phyloP scores from a whole-genome alignment of 78 protist genomes.

The Creolimax fragrantissima region DNA sequence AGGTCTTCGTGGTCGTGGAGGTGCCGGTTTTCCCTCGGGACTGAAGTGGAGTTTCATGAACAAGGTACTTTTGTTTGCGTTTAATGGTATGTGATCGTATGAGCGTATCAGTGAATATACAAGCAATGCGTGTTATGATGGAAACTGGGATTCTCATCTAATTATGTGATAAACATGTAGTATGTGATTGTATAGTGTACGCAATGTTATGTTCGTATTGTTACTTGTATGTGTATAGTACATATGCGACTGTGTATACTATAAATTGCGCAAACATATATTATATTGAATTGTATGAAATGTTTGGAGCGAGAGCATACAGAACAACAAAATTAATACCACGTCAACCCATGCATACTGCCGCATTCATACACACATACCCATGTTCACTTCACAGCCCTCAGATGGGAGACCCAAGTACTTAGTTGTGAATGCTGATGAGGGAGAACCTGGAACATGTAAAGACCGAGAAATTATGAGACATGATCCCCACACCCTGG shows the following conservation, averaged over 20 bases:
- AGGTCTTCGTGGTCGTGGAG: slow-evolving; percentile 93
- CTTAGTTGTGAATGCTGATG: slow-evolving; percentile 98
- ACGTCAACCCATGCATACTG: no score
- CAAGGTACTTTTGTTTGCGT: slow-evolving; percentile 25
- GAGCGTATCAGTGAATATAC: background rate
- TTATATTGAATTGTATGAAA: no score
- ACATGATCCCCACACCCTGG: slow-evolving; percentile 96
- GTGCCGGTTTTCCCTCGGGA: slow-evolving; percentile 98
- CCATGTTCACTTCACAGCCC: background rate
- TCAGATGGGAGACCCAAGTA: slow-evolving; percentile 64
- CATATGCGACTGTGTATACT: no score
- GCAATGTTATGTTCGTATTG: no score
- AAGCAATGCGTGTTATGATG: background rate
- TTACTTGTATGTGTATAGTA: no score
- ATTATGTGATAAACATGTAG: no score
- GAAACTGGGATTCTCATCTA: no score
- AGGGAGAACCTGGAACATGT: slow-evolving; percentile 99
- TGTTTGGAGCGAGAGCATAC: no score
- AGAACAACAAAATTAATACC: no score
- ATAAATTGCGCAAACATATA: no score
- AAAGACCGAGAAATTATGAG: slow-evolving; percentile 98
- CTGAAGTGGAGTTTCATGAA: slow-evolving; percentile 95
- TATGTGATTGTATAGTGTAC: no score
- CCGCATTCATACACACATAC: no score
- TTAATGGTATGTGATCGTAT: background rate